Base-by-base conservation (phyloP, 2,329 filamentous ascomycete species). In the Diplodia scrobiculata region DNA sequence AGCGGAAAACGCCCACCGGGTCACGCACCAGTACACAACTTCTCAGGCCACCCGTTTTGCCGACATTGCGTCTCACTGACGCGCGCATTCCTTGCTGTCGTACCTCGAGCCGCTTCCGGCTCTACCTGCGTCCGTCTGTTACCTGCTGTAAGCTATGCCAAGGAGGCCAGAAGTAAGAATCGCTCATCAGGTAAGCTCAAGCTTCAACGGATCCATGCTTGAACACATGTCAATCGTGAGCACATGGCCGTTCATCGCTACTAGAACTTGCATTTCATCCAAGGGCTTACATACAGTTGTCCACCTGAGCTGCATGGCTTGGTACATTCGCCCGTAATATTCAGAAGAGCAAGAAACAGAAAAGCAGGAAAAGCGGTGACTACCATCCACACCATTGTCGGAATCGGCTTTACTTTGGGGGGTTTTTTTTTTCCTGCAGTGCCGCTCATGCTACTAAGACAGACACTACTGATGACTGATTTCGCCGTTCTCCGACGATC, bases 401-500 rank as follows among this genome's bases (percentile, higher is more conserved):
- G 34, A 11, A 36, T 36, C 34, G 10, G 29, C 29, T 32, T 32
- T 36, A 11, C 34, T 11, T 36, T 36, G 25, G 3, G 4, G 3
- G 10, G 1, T 34, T 34, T 36, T 32, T 32, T 32, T 32, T 32
- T 32, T 32, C 29, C 25, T 25, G 25, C 25, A 25, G 25, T 25
- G 25, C 25, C 25, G 25, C 25, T 25, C 32, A 34, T 34, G 9
- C 32, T 34, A 34, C n/a, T n/a, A n/a, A n/a, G 32, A 32, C 25
- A 25, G 25, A 25, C 25, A 25, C 25, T 17, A 41, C 32, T 10
- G 27, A 52, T 19, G 41, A 13, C 63, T 58, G 10, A 34, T 13
- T n/a, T 48, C 52, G 10, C 53, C 34, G n/a, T 38, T 48, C 7
- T 65, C 63, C 27, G 63, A 65, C 14, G 51, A 55, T 32, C 63